Evolutionary conservation across 23 red algal species (phyloP), one percentile per base, ranked within the genome.

Genomic region (Gracilariopsis chorda): DNA sequence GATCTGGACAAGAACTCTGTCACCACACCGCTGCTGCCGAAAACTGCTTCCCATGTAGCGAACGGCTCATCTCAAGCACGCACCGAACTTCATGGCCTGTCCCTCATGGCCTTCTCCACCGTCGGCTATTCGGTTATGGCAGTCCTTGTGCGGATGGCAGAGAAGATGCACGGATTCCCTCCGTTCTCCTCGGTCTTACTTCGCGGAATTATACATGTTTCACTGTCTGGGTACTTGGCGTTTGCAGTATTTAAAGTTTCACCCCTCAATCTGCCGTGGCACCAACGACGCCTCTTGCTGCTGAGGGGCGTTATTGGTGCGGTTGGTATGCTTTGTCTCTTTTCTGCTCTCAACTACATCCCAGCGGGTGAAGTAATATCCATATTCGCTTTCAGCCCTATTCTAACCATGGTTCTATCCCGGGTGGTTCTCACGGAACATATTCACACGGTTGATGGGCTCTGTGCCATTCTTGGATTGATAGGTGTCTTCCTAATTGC

Each of bases 21-120:
- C 6, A 25, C 55, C n/a, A 19, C 21, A n/a, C 55, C 55, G 55
- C 16, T 59, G 55, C 55, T 59, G 19, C 55, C 55, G 55, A 19
- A 59, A n/a, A 59, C 55, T 19, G 6, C 48, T 10, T 51, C 48
- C 10, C 48, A 10, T 10, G 17, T 17, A 51, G 48, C 48, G 17
- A 51, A 51, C 48, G 10, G 11, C 10, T 27, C 19, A 25, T 27
- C 55, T 19, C 55, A n/a, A 25, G 55, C 55, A 25, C n/a, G n/a
- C 55, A 6, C 5, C 4, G 63, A 70, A 37, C 16, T 28, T 33
- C 10, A n/a, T 17, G 63, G 63, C 20, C 30, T 70, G 34, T 21
- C 34, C 3, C 63, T 88, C 45, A 88, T 88, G 84, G 84, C 70
- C 47, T 61, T 88, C 4, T 88, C 84, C 64, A 60, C 63, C 48